Evolutionary conservation across 2,329 filamentous ascomycete species (phyloP).

Genomic region (Fusarium nanum): DNA sequence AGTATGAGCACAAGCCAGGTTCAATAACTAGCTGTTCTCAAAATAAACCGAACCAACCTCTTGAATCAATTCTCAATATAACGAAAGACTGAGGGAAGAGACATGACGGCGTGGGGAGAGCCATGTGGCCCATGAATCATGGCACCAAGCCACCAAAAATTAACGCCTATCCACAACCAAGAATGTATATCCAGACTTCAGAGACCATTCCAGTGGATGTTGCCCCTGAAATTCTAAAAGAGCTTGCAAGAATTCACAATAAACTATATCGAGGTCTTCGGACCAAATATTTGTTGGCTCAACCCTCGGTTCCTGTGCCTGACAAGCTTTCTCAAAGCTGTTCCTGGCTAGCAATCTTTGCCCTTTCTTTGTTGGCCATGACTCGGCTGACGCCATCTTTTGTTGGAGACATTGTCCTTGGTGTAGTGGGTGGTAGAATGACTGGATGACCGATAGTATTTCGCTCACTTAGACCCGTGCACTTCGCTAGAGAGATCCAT

Average conservation of each 20-base stretch:
- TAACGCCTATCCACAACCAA: neutral
- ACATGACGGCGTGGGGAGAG: neutral
- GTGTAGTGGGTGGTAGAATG: neutral
- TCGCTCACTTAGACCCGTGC: conserved; percentile 7
- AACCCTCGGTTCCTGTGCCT: conserved; percentile 25
- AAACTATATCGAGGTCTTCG: conserved; percentile 32
- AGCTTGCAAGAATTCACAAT: conserved; percentile 21
- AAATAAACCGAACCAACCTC: neutral
- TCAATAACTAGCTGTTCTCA: neutral
- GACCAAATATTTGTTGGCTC: conserved; percentile 1
- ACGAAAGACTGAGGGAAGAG: conserved; percentile 1
- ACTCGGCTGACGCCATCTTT: conserved; percentile 30
- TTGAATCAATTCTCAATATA: neutral
- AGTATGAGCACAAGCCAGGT: conserved; percentile 2
- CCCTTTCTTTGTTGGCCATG: conserved; percentile 33
- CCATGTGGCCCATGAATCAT: conserved; percentile 36
- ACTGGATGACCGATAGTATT: neutral
- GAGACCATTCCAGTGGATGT: conserved; percentile 32
- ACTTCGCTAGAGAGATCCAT: conserved; percentile 8
- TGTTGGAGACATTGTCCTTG: conserved; percentile 16
- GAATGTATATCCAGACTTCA: conserved; percentile 13
- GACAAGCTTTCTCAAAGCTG: conserved; percentile 20
- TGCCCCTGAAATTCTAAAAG: conserved; percentile 35
- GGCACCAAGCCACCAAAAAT: conserved; percentile 28
- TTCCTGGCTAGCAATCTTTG: conserved; percentile 38